Evolutionary conservation across 192 early-diverging fungal species (phyloP), one percentile per base, ranked within the genome.

Genomic region (Gigaspora rosea): DNA sequence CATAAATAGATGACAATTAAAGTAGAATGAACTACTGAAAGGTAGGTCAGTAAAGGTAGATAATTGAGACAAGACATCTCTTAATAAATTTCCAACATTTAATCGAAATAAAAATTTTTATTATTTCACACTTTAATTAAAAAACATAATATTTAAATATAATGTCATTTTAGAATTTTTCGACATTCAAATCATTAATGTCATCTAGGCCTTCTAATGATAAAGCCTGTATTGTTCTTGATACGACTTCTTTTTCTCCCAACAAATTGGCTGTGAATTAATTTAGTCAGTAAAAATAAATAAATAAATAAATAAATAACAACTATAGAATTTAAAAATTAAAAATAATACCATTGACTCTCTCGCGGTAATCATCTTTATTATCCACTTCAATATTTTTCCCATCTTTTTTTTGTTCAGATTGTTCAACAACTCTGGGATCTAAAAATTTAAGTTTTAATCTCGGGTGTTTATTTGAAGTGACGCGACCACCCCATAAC

Each of bases 401-500:
- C 58, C 56, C 51, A 47, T 46, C 51, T 56, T 80, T 35, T 54
- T 73, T 50, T 22, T 66, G 52, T 35, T 62, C 49, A 12, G 11
- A 36, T 58, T 64, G 59, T 50, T 78, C 78, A 11, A 75, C 32
- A 22, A 76, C 49, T 1, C 76, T 80, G 1, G 84, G 83, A 65
- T 88, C 85, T 5, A 82, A 71, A 51, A 89, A 86, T 50, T 89
- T 92, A 35, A 93, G 75, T 75, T 88, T 84, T 50, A 94, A 71
- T 6, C 85, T 87, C 3, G 92, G 89, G 80, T 94, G 92, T 72
- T 90, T 92, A 59, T 86, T 85, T 78, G 90, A 90, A 0, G 81
- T 78, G 13, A 90, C 77, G 41, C 84, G 78, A 8, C 92, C 90
- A 57, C 87, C 87, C 91, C 91, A 92, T 22, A 94, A 79, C 92